Conservation (phyloP, 345 rosid genomes). For the Salix brachista region DNA sequence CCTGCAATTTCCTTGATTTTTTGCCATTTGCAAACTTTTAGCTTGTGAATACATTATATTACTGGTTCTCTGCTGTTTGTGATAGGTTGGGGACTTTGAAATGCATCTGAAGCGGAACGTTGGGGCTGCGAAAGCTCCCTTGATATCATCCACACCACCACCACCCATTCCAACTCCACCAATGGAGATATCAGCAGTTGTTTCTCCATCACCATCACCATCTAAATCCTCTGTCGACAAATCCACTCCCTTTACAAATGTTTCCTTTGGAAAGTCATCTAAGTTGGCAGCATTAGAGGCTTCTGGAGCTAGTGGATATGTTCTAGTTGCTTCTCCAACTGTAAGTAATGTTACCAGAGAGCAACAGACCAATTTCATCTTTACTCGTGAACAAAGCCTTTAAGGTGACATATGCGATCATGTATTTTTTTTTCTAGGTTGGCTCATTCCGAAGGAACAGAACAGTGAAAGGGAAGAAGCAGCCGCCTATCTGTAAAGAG, state of each 20-base stretch:
- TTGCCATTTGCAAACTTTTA: neutral
- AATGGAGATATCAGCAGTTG: slow-evolving; percentile 53
- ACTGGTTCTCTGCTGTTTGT: slow-evolving; percentile 8
- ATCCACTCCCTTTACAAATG: slow-evolving; percentile 54
- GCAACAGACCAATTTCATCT: neutral
- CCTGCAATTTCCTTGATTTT: neutral
- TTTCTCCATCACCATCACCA: slow-evolving; percentile 37
- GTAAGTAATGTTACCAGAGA: slow-evolving; percentile 32
- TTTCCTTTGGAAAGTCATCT: slow-evolving; percentile 57
- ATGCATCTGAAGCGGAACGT: slow-evolving; percentile 78
- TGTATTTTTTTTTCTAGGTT: slow-evolving; percentile 31
- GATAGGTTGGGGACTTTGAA: slow-evolving; percentile 83
- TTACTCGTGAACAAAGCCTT: slow-evolving; percentile 2
- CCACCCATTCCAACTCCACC: slow-evolving; percentile 85
- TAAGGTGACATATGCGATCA: neutral
- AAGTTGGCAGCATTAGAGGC: slow-evolving; percentile 80
- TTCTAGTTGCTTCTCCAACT: slow-evolving; percentile 64
- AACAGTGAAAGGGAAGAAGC: slow-evolving; percentile 70
- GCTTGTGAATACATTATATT: neutral
- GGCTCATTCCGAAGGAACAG: slow-evolving; percentile 76
- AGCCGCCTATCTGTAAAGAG: slow-evolving; percentile 69
- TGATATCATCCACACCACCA: slow-evolving; percentile 58
- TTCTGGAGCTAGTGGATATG: slow-evolving; percentile 63
- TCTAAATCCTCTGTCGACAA: slow-evolving; percentile 53
- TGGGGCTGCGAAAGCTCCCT: slow-evolving; percentile 47